Conservation (phyloP, 495 filamentous ascomycete genomes). For the Hypoxylon trugodes region DNA sequence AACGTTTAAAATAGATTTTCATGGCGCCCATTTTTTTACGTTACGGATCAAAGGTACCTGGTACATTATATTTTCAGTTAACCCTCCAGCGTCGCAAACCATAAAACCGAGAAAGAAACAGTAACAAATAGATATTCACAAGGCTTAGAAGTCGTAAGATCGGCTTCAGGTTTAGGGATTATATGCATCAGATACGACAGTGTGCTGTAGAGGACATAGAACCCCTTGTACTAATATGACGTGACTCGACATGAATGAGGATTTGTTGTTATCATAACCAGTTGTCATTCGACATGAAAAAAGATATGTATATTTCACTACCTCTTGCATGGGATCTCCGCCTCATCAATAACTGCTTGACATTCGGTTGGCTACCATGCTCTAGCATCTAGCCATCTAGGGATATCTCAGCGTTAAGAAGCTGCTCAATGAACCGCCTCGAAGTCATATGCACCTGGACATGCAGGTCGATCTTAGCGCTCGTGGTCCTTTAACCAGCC, state of each 20-base stretch:
- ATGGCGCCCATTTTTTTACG: too few relatives aligned
- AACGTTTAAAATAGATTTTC: too few relatives aligned
- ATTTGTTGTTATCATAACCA: conserved; percentile 4
- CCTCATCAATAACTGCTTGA: background rate
- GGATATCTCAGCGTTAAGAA: background rate
- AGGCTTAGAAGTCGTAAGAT: background rate
- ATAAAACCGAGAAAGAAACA: too few relatives aligned
- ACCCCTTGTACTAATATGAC: conserved; percentile 31
- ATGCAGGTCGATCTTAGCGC: too few relatives aligned
- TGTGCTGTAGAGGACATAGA: conserved; percentile 4
- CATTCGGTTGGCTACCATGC: conserved; percentile 6
- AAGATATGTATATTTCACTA: background rate
- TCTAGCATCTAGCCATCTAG: background rate
- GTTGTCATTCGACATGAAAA: conserved; percentile 5
- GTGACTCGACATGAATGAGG: conserved; percentile 25
- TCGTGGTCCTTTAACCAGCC: too few relatives aligned
- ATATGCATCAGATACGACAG: conserved; percentile 11
- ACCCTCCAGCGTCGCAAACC: too few relatives aligned
- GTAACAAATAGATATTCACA: conserved; percentile 5
- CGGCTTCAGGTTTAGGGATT: conserved; percentile 8
- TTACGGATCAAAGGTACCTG: too few relatives aligned
- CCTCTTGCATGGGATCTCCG: conserved; percentile 19
- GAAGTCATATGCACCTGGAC: too few relatives aligned
- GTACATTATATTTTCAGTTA: too few relatives aligned
- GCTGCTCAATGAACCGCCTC: background rate